Evolutionary conservation across 768 basidiomycete genomes (phyloP), one percentile per base, ranked within the genome.

Genomic region (Clathrus columnatus): DNA sequence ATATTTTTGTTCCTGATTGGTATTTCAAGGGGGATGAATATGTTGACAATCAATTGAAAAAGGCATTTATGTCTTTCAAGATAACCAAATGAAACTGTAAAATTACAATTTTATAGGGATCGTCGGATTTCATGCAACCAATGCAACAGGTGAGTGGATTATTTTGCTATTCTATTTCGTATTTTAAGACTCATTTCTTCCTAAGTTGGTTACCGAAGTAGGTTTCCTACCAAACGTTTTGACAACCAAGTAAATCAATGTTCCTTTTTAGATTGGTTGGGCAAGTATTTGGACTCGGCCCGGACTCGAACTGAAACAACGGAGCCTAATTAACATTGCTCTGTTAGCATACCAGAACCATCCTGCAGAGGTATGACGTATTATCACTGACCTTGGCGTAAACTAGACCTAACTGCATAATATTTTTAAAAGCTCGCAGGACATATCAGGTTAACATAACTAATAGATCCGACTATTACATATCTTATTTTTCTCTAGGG

Each of bases 221-320:
- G 14, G 16, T 4, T 18, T 10, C 11, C 21, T 16, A 16, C n/a
- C 43, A 18, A n/a, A 42, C 30, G 21, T 20, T 44, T 10, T 47
- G 28, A 7, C 27, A 26, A 42, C 10, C 17, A 26, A 21, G n/a
- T n/a, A n/a, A n/a, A n/a, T n/a, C 7, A 44, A 29, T 14, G 2
- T 30, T 26, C 14, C 14, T 27, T 23, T 32, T 16, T 44, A 57
- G 56, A 57, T 57, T 18, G 56, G 36, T 27, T 57, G 56, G 56
- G 56, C 49, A 8, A 51, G 36, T 23, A 57, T 57, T 17, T 57
- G 56, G 56, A 50, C 49, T 16, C 56, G 56, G 17, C 56, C 56
- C 4, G 56, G 56, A 24, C 50, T 57, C 21, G 56, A 57, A 36
- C 28, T 57, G 41, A 57, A 57, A 29, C 56, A 57, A 36, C 56